Evolutionary conservation across 2,329 filamentous ascomycete species (phyloP), one percentile per base, ranked within the genome.

Genomic region (Aspergillus floridensis): DNA sequence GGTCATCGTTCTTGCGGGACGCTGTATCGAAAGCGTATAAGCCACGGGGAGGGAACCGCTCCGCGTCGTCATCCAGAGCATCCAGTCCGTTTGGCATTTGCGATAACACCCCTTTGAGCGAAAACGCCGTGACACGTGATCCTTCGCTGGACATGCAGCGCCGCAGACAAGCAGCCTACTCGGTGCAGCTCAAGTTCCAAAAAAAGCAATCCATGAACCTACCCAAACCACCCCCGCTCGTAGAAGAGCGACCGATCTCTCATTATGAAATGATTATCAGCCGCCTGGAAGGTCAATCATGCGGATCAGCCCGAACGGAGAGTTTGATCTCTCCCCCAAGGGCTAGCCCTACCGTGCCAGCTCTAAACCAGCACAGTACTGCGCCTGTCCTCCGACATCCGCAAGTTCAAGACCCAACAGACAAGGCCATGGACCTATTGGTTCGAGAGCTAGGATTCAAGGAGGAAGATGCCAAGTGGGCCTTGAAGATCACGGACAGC

Each of bases 11-110:
- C 71, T 76, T 88, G 58, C 84, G 84, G 59, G 84, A 87, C 68
- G 84, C 85, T 1, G 79, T 87, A 32, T 80, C 83, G 1, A 82
- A 83, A 22, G 79, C 85, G 21, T 88, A 88, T 70, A 82, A 86
- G 68, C 81, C 75, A 44, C 69, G 70, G 53, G 68, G 66, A 59
- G 64, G 62, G 3, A 49, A 44, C 22, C 44, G 61, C 6, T 57
- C 56, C 19, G 48, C 53, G 19, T 48, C 44, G 22, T 50, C 49
- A 14, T 52, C 48, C 2, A 49, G 47, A 38, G 41, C 60, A 11
- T 56, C 57, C 14, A 46, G 57, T 16, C 62, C 58, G 4, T 57
- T 58, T 38, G 61, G 21, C 21, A 21, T 63, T 49, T 62, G 59
- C 44, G 35, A 56, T 19, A 35, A 14, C 22, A 59, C 59, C 49